Base-by-base conservation (phyloP, 257 asterid species). In the Henckelia pumila region DNA sequence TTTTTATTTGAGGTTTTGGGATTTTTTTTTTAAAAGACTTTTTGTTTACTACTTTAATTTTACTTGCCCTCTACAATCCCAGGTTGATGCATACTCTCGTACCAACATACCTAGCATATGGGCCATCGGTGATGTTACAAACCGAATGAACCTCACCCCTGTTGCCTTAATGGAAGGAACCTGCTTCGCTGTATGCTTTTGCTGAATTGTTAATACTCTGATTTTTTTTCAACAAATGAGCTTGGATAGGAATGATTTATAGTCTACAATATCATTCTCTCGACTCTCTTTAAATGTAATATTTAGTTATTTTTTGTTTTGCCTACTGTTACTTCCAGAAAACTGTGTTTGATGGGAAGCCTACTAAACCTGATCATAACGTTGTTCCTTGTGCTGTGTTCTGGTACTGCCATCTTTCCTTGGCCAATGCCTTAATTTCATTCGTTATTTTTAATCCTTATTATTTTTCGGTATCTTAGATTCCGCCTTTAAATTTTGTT, bases 121-220 rank as follows among this genome's bases (percentile, higher is more conserved):
- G 97, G 99, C 99, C 28, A 82, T 94, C 25, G 98, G 96, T 35
- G 97, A 94, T 79, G 97, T 81, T 64, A 91, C 97, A 50, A 84
- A 94, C 75, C 83, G 96, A 50, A 85, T 94, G 83, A 94, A 94
- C 83, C 96, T 94, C 50, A 94, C 97, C 70, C 99, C 99, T 40
- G 95, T 94, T 74, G 99, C 99, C 81, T 85, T 94, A 67, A 85
- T 87, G 97, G 99, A 94, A 82, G 99, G 97, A 75, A 75, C 88
- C 75, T 83, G 78, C 70, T 91, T 94, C 70, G 95, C 96, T 2
- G 99, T 94, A 88, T 61, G 88, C 78, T 70, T 58, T 65, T 40
- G 22, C 77, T 40, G n/a, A 62, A 49, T 16, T 69, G 50, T 52
- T 8, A 23, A 32, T 55, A 19, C 67, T 14, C 24, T 30, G 6